Evolutionary conservation across 177 flowering plant genomes (phyloP).

Genomic region (Vitis hybrid): DNA sequence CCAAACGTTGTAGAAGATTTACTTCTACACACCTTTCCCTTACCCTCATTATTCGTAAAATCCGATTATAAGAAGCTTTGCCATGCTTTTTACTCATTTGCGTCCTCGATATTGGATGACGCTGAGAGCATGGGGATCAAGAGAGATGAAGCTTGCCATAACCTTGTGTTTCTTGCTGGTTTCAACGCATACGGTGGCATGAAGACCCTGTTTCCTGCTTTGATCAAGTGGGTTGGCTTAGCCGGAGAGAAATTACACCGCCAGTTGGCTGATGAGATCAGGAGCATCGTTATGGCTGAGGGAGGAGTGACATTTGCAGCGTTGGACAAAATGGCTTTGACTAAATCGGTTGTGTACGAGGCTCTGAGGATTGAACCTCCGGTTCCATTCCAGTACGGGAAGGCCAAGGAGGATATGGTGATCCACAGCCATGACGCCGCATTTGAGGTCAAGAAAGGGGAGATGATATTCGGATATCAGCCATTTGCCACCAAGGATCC

Average conservation of each 20-base stretch:
- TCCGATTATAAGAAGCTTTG: constrained; percentile 22
- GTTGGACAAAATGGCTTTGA: constrained; percentile 41
- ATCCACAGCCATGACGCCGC: too few species aligned
- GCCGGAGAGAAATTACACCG: constrained; percentile 28
- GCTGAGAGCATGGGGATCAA: constrained; percentile 21
- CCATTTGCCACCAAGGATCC: constrained; percentile 43
- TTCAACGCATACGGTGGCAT: constrained; percentile 32
- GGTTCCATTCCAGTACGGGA: constrained; percentile 38
- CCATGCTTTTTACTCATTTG: constrained; percentile 16
- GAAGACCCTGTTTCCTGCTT: constrained; percentile 19
- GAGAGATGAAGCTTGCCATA: constrained; percentile 28
- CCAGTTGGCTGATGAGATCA: constrained; percentile 25
- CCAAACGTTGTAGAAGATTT: constrained; percentile 19
- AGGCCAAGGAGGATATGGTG: too few species aligned
- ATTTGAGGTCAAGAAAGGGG: constrained; percentile 4
- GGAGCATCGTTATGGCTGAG: constrained; percentile 14
- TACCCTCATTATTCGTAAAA: constrained; percentile 23
- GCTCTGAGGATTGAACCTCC: constrained; percentile 54
- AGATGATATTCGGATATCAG: too few species aligned
- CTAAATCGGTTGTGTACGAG: constrained; percentile 56
- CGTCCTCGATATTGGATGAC: constrained; percentile 9
- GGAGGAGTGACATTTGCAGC: constrained; percentile 27
- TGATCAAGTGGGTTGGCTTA: constrained; percentile 23
- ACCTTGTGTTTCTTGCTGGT: constrained; percentile 25
- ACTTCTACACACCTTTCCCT: constrained; percentile 13